Percentiles rank a stretch among this genome's conserved stretches.
These are phyloP conservation scores for Hirsutella minnesotensis DNA, from an alignment of 2,329 filamentous ascomycete genomes.

Conservation along the genomic window DNA sequence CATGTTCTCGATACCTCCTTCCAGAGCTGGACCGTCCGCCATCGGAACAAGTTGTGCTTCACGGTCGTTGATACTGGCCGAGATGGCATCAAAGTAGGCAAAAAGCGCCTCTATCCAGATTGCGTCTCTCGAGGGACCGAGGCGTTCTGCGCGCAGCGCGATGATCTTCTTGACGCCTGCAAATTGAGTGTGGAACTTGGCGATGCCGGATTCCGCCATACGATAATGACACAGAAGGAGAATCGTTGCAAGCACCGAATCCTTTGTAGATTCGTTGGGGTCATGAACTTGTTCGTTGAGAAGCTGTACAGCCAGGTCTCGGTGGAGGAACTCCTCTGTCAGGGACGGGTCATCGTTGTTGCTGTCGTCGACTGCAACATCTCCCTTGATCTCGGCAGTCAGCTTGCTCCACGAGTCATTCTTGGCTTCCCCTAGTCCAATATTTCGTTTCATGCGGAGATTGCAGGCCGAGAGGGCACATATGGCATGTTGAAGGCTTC, in stretches of 20 bases:
- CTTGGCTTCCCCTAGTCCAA: slow-evolving; percentile 47
- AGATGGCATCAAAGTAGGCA: slow-evolving; percentile 89
- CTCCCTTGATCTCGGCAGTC: slow-evolving; percentile 31
- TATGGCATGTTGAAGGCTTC: slow-evolving; percentile 83
- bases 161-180: slow-evolving; percentile 87
- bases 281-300: slow-evolving; percentile 79
- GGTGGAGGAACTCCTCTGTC: slow-evolving; percentile 75
- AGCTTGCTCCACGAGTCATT: slow-evolving; percentile 36
- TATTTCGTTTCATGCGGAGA: slow-evolving; percentile 68
- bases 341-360: slow-evolving; percentile 51
- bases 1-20: slow-evolving; percentile 65
- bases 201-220: slow-evolving; percentile 85
- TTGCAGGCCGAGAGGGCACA: slow-evolving; percentile 85
- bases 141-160: slow-evolving; percentile 49
- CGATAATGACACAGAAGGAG: slow-evolving; percentile 84
- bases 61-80: slow-evolving; percentile 81
- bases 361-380: slow-evolving; percentile 32
- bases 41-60: slow-evolving; percentile 66
- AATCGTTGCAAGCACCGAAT: slow-evolving; percentile 79
- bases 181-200: slow-evolving; percentile 87
- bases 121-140: slow-evolving; percentile 49
- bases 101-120: slow-evolving; percentile 90
- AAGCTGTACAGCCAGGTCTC: slow-evolving; percentile 65
- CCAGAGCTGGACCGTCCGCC: slow-evolving; percentile 39
- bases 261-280: slow-evolving; percentile 61